Evolutionary conservation across 2,329 filamentous ascomycete species (phyloP).

Genomic region (Colletotrichum nymphaeae): DNA sequence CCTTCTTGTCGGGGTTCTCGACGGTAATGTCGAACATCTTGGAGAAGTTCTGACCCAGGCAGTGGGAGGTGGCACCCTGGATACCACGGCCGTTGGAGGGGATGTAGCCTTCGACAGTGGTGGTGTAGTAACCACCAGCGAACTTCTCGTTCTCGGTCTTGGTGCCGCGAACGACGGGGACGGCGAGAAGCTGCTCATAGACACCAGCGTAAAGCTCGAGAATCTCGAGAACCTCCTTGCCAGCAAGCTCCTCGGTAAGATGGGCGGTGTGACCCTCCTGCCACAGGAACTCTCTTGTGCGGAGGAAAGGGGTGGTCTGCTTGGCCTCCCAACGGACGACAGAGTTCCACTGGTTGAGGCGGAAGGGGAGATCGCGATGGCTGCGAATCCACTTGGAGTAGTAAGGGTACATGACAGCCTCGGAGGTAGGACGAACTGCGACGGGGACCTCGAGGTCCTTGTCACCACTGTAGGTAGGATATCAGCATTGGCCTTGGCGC

Average conservation of each 20-base stretch:
- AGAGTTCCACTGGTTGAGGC: constrained; percentile 98
- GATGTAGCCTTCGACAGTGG: constrained; percentile 97
- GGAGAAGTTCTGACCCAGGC: constrained; percentile 96
- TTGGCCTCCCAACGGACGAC: constrained; percentile 96
- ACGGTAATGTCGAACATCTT: constrained; percentile 99
- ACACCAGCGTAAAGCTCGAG: constrained; percentile 92
- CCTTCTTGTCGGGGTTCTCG: constrained; percentile 87
- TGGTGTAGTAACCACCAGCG: constrained; percentile 95
- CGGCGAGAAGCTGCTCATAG: constrained; percentile 93
- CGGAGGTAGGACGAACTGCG: constrained; percentile 75
- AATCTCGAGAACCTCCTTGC: constrained; percentile 90
- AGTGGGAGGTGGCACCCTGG: constrained; percentile 95
- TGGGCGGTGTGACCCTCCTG: constrained; percentile 96
- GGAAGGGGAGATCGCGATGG: constrained; percentile 92
- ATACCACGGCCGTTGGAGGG: constrained; percentile 96
- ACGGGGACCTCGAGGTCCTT: constrained; percentile 88
- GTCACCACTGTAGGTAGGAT: constrained; percentile 73
- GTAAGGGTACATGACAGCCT: constrained; percentile 93
- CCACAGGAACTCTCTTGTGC: constrained; percentile 96
- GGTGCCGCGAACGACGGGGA: constrained; percentile 90
- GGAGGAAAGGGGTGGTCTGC: constrained; percentile 86
- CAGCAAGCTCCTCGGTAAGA: constrained; percentile 83
- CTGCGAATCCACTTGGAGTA: constrained; percentile 97
- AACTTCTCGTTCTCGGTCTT: constrained; percentile 99
- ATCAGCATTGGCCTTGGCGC: background rate